Conservation (phyloP, 148 eudicot species). For the Agrostemma githago region DNA sequence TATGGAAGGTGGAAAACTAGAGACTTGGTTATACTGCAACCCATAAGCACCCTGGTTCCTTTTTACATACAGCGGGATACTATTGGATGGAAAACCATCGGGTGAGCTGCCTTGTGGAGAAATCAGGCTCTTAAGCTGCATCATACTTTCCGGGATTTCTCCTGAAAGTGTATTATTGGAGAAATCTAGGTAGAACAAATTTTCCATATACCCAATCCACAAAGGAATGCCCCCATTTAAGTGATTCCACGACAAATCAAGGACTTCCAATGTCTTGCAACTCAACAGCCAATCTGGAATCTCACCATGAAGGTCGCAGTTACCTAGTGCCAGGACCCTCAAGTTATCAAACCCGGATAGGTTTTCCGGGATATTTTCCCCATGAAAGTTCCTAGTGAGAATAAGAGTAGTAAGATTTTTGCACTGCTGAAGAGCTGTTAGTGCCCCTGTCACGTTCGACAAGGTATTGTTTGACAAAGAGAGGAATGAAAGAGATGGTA, state of each 20-base stretch:
- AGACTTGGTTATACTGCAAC: slow-evolving; percentile 72
- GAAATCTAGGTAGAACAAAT: slow-evolving; percentile 72
- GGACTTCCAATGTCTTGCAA: slow-evolving; percentile 56
- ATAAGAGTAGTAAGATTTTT: slow-evolving; percentile 60
- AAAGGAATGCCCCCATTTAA: slow-evolving; percentile 60
- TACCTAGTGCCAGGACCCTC: slow-evolving; percentile 55
- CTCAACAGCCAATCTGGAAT: slow-evolving; percentile 57
- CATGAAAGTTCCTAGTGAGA: slow-evolving; percentile 60
- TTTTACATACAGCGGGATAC: slow-evolving; percentile 77
- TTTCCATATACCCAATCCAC: slow-evolving; percentile 78
- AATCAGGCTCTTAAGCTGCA: slow-evolving; percentile 54
- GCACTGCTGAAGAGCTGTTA: slow-evolving; percentile 56
- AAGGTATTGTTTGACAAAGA: slow-evolving; percentile 65
- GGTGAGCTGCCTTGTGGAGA: slow-evolving; percentile 27
- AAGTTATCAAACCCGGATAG: slow-evolving; percentile 42
- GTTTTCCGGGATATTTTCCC: slow-evolving; percentile 56
- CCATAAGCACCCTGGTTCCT: slow-evolving; percentile 68
- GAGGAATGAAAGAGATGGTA: slow-evolving; percentile 48
- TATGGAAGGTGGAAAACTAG: slow-evolving; percentile 86
- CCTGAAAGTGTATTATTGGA: slow-evolving; percentile 75
- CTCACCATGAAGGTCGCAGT: slow-evolving; percentile 58
- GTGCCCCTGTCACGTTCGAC: slow-evolving; percentile 46
- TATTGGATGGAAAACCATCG: slow-evolving; percentile 36
- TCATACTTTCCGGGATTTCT: slow-evolving; percentile 59
- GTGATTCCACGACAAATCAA: slow-evolving; percentile 85